Evolutionary conservation across 352 stramenopile species (phyloP).

Genomic region (Achlya hypogyna): DNA sequence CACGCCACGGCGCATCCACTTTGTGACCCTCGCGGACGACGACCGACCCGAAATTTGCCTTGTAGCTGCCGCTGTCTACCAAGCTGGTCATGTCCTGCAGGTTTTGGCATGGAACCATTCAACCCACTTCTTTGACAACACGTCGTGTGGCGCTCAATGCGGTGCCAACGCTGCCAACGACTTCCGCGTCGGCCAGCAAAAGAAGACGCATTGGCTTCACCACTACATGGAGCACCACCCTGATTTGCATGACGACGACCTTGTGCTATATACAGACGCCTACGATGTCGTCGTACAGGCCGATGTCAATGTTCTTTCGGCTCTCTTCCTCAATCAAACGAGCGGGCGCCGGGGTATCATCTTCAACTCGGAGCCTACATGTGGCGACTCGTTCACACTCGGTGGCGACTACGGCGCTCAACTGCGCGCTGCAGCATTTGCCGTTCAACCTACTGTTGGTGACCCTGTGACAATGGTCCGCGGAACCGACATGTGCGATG

Average conservation of each 20-base stretch:
- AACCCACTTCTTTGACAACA: conserved; percentile 10
- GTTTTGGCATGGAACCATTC: conserved; percentile 18
- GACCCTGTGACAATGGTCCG: not conserved
- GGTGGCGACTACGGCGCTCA: conserved; percentile 1
- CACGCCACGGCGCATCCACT: not conserved
- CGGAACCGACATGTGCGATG: not conserved
- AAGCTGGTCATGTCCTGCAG: not conserved
- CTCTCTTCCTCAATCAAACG: not conserved
- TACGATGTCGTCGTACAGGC: conserved; percentile 13
- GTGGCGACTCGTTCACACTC: conserved; percentile 11
- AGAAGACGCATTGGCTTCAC: conserved; percentile 12
- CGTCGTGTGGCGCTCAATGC: conserved; percentile 1
- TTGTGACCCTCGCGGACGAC: conserved; percentile 11
- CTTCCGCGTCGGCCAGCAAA: conserved; percentile 12
- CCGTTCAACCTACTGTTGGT: not conserved
- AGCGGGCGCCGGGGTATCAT: conserved; percentile 1
- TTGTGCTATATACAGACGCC: conserved; percentile 14
- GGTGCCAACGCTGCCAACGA: not conserved
- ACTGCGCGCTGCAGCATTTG: conserved; percentile 1
- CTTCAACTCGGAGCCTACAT: conserved; percentile 16
- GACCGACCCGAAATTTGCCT: conserved; percentile 3
- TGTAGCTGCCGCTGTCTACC: not conserved
- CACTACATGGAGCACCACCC: conserved; percentile 10
- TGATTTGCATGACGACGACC: conserved; percentile 17
- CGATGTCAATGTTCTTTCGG: not conserved